phyloP scores from a whole-genome alignment of 2,329 filamentous ascomycete genomes.

The Colletotrichum liriopes region DNA sequence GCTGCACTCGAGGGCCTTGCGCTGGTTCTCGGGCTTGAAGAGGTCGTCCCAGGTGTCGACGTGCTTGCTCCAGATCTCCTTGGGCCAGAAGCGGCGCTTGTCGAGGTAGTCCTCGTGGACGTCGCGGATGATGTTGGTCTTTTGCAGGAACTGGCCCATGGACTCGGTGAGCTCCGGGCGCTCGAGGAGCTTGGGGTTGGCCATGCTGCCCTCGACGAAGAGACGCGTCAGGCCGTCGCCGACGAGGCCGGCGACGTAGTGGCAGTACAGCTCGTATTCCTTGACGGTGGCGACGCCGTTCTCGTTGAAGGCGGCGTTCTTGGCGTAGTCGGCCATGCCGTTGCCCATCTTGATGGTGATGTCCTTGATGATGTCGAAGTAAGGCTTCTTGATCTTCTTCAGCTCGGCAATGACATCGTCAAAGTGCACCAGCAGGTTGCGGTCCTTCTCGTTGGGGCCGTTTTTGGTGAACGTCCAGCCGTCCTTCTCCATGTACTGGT shows the following conservation, averaged over 20 bases:
- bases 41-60: constrained; percentile 92
- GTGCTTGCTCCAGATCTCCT: constrained; percentile 97
- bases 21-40: constrained; percentile 84
- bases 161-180: constrained; percentile 88
- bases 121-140: constrained; percentile 99
- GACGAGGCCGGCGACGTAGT: constrained; percentile 98
- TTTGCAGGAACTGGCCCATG: constrained; percentile 98
- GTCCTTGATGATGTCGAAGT: constrained; percentile 90
- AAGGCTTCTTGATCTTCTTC: constrained; percentile 87
- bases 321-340: constrained; percentile 96
- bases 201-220: constrained; percentile 89
- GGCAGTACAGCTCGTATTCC: constrained; percentile 97
- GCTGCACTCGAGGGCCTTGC: constrained; percentile 85
- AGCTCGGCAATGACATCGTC: constrained; percentile 89
- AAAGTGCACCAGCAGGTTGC: constrained; percentile 93
- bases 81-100: constrained; percentile 92
- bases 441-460: constrained; percentile 93
- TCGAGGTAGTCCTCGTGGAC: constrained; percentile 92
- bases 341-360: constrained; percentile 97
- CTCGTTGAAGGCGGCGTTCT: constrained; percentile 85
- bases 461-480: constrained; percentile 93
- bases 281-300: constrained; percentile 86
- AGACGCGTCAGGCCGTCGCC: constrained; percentile 93
- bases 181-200: constrained; percentile 86
- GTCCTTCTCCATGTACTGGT: constrained; percentile 83